A percentile compares a stretch with the other conserved stretches of the same genome.
Conservation (phyloP, 257 asterid genomes). For the Solanum sejunctum region DNA sequence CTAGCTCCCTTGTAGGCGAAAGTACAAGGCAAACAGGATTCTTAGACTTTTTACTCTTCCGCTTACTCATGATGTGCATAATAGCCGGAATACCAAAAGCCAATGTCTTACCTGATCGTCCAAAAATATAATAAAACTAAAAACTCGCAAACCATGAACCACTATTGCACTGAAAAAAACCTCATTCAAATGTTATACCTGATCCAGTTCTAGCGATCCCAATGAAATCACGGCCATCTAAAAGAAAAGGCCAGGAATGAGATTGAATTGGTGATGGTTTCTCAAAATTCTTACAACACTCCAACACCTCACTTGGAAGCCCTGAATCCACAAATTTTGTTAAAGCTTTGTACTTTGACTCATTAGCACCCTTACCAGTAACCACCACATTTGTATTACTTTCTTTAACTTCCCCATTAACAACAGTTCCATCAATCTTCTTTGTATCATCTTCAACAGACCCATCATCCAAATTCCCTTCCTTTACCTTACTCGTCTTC, state of each 20-base stretch:
- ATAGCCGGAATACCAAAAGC: conserved; percentile 96
- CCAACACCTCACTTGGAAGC: conserved; percentile 48
- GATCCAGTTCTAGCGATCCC: conserved; percentile 98
- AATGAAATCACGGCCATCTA: conserved; percentile 83
- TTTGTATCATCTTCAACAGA: not conserved
- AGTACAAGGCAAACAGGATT: conserved; percentile 75
- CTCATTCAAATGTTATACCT: conserved; percentile 27
- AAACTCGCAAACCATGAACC: not conserved
- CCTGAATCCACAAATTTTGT: conserved; percentile 55
- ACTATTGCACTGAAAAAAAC: not conserved
- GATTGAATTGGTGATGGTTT: conserved; percentile 95
- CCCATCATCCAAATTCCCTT: not conserved
- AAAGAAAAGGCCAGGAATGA: conserved; percentile 90
- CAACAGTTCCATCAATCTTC: conserved; percentile 1
- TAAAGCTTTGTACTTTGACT: conserved; percentile 50
- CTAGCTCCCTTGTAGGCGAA: conserved; percentile 94
- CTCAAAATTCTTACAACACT: conserved; percentile 74
- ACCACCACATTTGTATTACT: conserved; percentile 43
- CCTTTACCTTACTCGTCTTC: conserved; percentile 4
- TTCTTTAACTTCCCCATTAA: conserved; percentile 32
- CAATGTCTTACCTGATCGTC: conserved; percentile 69
- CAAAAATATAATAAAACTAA: not conserved
- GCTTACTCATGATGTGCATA: conserved; percentile 54
- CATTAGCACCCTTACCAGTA: conserved; percentile 61
- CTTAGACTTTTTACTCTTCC: conserved; percentile 29